These are phyloP conservation scores for Polyplosphaeria fusca DNA, from an alignment of 495 filamentous ascomycete species.

Conservation along the genomic window DNA sequence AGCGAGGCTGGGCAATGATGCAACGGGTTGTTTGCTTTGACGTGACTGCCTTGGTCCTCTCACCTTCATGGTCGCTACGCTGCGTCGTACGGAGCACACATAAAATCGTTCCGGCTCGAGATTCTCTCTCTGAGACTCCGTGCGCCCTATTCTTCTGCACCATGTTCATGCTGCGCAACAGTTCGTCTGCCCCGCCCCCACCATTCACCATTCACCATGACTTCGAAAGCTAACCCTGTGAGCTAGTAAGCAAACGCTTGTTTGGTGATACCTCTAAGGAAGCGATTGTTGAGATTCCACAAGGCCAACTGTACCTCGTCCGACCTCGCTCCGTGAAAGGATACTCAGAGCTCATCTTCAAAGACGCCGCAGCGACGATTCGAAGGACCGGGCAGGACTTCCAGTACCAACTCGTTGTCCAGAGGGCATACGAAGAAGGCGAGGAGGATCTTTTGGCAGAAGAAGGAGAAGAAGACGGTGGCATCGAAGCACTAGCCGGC, in stretches of 20 bases:
- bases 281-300: conserved; percentile 86
- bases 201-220: background rate
- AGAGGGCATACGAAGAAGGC: conserved; percentile 94
- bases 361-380: conserved; percentile 88
- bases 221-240: conserved; percentile 4
- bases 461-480: conserved; percentile 74
- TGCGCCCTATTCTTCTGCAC: background rate
- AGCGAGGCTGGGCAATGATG: too few relatives aligned
- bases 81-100: too few relatives aligned
- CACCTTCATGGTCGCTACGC: background rate
- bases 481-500: conserved; percentile 56
- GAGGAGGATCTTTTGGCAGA: conserved; percentile 86
- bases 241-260: conserved; percentile 79
- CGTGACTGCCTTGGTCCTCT: too few relatives aligned
- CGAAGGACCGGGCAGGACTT: conserved; percentile 89
- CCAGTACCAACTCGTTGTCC: conserved; percentile 95
- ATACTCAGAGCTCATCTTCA: conserved; percentile 98
- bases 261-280: conserved; percentile 93
- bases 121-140: background rate
- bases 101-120: background rate
- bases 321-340: conserved; percentile 93
- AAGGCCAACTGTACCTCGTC: conserved; percentile 95
- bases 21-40: too few relatives aligned
- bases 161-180: conserved; percentile 38
- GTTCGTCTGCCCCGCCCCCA: conserved; percentile 28